phyloP scores from a whole-genome alignment of 768 basidiomycete genomes.

The Lepiota venenata region DNA sequence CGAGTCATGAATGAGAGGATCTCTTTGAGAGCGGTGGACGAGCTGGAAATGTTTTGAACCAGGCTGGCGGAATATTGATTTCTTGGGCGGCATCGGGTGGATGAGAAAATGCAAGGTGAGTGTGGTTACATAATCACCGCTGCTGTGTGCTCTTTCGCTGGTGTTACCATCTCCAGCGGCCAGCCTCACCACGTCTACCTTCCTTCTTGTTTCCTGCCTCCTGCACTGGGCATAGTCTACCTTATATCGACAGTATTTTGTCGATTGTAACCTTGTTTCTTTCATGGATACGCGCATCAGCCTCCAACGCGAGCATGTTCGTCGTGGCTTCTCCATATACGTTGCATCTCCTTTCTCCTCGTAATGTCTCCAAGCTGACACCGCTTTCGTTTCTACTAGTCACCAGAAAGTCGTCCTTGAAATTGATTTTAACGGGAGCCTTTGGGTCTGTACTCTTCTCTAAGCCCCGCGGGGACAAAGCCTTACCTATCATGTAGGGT shows the following conservation, averaged over 20 bases:
- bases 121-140: constrained; percentile 31
- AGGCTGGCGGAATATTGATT: constrained; percentile 88
- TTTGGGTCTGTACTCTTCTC: constrained; percentile 58
- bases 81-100: constrained; percentile 58
- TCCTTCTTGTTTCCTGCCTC: constrained; percentile 11
- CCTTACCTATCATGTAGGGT: constrained; percentile 50
- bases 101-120: constrained; percentile 22
- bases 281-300: constrained; percentile 48
- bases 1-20: constrained; percentile 92
- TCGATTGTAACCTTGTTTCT: constrained; percentile 23
- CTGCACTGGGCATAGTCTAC: not conserved
- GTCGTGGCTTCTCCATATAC: constrained; percentile 90
- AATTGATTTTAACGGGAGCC: constrained; percentile 85
- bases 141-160: constrained; percentile 23
- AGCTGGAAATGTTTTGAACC: constrained; percentile 94
- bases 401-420: constrained; percentile 96
- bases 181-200: constrained; percentile 17
- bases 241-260: not conserved
- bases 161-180: constrained; percentile 26
- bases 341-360: constrained; percentile 37
- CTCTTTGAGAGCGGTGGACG: constrained; percentile 93
- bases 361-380: constrained; percentile 33
- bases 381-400: constrained; percentile 63
- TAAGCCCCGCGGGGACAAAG: constrained; percentile 4
- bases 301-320: constrained; percentile 75